Evolutionary conservation across 2,329 filamentous ascomycete genomes (phyloP), one percentile per base, ranked within the genome.

Genomic region (Hymenoscyphus repandus): DNA sequence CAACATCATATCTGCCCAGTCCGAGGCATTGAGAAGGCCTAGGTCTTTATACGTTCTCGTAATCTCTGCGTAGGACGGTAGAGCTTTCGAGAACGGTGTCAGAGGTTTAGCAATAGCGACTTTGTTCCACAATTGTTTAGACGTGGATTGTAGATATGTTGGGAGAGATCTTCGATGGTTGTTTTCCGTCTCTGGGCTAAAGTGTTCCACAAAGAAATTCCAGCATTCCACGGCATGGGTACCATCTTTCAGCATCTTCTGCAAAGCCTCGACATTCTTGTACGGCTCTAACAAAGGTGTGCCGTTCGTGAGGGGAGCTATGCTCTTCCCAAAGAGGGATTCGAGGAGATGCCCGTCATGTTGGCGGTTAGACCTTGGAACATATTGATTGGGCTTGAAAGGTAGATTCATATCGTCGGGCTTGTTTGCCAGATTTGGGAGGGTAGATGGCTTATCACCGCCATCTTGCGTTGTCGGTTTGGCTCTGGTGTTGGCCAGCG

Each of bases 121-220:
- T 11, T 50, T 49, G 10, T 49, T 52, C 15, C 62, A 45, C 17
- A 68, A 42, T 7, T 38, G 40, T 22, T 32, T 52, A 15, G 56
- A 53, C 22, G 45, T 37, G 18, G 52, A 45, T 13, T 55, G 46
- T 22, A 63, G 45, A 40, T 53, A 59, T 20, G 51, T 30, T 32
- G 62, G 62, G 42, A 46, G 37, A 39, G 46, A 37, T 27, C 30
- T 45, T 44, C 50, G 45, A 50, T 38, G 34, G 10, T 17, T 27
- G 6, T 13, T 43, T 38, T 48, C 49, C n/a, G 41, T 38, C 5
- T 55, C 52, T n/a, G 63, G 62, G 27, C 62, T 58, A 50, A 66
- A 65, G 48, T 66, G 54, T 45, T 63, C 50, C 3, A 62, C 36
- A 34, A 67, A 68, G 51, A 64, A 66, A 20, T 57, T 36, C 64